A percentile compares a stretch with the other conserved stretches of the same genome.
Conservation (phyloP, 345 rosid genomes). For the Eucalyptus albens region DNA sequence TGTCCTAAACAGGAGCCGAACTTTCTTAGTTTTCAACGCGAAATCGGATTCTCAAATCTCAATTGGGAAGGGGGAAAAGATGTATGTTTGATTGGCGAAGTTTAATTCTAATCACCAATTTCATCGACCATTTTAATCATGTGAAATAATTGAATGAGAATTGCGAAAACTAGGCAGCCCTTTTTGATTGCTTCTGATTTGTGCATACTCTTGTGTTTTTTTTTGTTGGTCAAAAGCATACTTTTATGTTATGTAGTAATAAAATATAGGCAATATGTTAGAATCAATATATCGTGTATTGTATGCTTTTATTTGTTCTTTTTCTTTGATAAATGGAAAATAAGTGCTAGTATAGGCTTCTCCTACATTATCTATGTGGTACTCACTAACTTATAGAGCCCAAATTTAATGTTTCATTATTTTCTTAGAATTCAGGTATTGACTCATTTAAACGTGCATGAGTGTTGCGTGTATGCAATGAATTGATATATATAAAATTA, state of each 20-base stretch:
- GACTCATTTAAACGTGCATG: neutral
- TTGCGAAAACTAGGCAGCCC: accelerated
- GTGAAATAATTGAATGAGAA: neutral
- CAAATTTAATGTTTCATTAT: neutral
- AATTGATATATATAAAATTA: neutral
- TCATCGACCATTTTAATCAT: accelerated
- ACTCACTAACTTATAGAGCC: neutral
- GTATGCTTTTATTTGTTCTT: no score
- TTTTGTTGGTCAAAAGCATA: no score
- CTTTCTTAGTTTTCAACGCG: neutral
- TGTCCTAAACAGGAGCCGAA: neutral
- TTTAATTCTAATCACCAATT: neutral
- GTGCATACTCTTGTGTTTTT: neutral
- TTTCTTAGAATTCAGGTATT: no score
- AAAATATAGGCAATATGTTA: no score
- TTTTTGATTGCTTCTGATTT: neutral
- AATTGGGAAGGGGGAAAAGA: neutral
- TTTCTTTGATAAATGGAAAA: neutral
- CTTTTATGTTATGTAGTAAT: neutral
- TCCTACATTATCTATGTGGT: neutral
- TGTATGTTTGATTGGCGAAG: neutral
- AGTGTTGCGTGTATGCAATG: neutral
- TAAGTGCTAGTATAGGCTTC: neutral
- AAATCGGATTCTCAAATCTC: neutral
- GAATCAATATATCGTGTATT: accelerated